Evolutionary conservation across 1,284 basidiomycete genomes (phyloP).

Genomic region (Rhodotorula sp.): DNA sequence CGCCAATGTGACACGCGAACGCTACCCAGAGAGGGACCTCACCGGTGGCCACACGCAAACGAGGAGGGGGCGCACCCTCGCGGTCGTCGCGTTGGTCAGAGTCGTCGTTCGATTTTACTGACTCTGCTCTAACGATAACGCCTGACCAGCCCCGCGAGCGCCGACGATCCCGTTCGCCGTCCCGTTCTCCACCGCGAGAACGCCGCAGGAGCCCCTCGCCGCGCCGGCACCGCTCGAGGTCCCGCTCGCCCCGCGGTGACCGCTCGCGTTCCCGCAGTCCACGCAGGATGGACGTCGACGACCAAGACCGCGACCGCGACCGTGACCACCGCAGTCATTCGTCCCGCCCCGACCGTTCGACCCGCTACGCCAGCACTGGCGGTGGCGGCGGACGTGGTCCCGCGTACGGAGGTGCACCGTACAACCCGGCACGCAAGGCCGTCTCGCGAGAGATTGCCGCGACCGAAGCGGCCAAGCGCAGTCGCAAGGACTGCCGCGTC

Average conservation of each 20-base stretch:
- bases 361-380: neutral
- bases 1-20: no score
- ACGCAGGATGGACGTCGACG: conserved; percentile 15
- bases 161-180: conserved; percentile 23
- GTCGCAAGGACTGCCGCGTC: conserved; percentile 95
- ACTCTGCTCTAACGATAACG: neutral
- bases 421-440: conserved; percentile 38
- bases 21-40: neutral
- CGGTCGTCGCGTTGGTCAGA: no score
- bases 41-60: neutral
- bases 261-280: conserved; percentile 1
- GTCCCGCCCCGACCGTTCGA: neutral
- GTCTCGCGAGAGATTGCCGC: conserved; percentile 42
- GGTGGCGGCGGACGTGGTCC: neutral
- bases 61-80: no score
- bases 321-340: neutral
- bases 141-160: conserved; percentile 1
- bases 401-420: conserved; percentile 8
- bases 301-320: conserved; percentile 12
- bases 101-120: no score
- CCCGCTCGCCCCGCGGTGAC: neutral
- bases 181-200: conserved; percentile 10
- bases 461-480: conserved; percentile 66
- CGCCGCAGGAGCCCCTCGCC: conserved; percentile 28
- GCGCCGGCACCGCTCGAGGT: conserved; percentile 16